These are phyloP conservation scores for Letharia columbiana DNA, from an alignment of 495 filamentous ascomycete genomes.

Conservation along the genomic window DNA sequence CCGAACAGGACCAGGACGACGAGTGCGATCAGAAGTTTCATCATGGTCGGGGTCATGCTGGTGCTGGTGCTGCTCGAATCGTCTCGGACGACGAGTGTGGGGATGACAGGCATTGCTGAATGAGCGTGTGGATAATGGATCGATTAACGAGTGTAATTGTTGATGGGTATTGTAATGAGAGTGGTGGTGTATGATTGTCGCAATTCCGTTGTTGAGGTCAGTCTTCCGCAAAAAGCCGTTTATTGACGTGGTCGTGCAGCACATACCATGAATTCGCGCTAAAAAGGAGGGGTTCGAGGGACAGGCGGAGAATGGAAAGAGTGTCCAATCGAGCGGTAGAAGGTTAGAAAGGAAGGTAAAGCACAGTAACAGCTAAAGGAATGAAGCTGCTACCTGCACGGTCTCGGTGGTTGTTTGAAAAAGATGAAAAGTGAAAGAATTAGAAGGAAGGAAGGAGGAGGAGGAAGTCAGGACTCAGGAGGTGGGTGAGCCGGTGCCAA, in stretches of 20 bases:
- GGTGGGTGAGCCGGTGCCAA: neutral
- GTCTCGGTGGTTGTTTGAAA: slow-evolving; percentile 24
- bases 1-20: slow-evolving; percentile 65
- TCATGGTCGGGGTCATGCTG: slow-evolving; percentile 45
- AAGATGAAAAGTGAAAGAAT: slow-evolving; percentile 29
- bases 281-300: slow-evolving; percentile 4
- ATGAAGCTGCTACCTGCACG: slow-evolving; percentile 68
- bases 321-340: neutral
- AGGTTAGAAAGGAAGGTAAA: slow-evolving; percentile 39
- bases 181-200: slow-evolving; percentile 1
- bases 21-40: slow-evolving; percentile 71
- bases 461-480: neutral
- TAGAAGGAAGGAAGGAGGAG: slow-evolving; percentile 22
- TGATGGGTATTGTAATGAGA: slow-evolving; percentile 1
- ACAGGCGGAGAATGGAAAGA: slow-evolving; percentile 6
- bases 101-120: slow-evolving; percentile 17
- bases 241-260: slow-evolving; percentile 2
- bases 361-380: slow-evolving; percentile 64
- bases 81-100: slow-evolving; percentile 44
- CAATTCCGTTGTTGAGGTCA: slow-evolving; percentile 1
- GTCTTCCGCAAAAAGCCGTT: neutral
- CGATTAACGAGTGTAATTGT: slow-evolving; percentile 7
- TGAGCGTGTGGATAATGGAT: neutral
- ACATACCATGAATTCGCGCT: slow-evolving; percentile 10
- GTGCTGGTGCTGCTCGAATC: slow-evolving; percentile 37